A percentile compares a stretch with the other conserved stretches of the same genome.
These are phyloP conservation scores for Sclerotinia subarctica DNA, from an alignment of 2,329 filamentous ascomycete species.

Conservation along the genomic window DNA sequence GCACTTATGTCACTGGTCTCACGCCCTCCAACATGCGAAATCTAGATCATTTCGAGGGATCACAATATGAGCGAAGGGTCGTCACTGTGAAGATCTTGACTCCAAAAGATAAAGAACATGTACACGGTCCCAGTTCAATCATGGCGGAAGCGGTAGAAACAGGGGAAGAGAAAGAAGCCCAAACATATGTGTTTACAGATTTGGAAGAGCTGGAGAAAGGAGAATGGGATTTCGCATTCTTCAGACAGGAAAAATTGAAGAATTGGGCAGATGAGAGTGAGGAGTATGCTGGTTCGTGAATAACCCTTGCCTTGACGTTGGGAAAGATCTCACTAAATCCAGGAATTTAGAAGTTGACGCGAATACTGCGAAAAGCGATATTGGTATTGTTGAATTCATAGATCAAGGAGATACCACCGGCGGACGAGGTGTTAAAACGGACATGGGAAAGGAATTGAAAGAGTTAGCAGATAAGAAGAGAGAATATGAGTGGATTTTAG, in stretches of 20 bases:
- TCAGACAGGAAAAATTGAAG: conserved; percentile 69
- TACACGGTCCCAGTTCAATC: background rate
- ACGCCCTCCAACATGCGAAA: conserved; percentile 72
- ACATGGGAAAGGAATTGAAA: background rate
- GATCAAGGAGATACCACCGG: conserved; percentile 14
- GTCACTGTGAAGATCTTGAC: conserved; percentile 51
- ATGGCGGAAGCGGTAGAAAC: conserved; percentile 23
- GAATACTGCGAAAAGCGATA: background rate
- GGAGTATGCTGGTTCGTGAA: conserved; percentile 31
- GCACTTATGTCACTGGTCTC: conserved; percentile 73
- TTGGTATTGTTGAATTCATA: background rate
- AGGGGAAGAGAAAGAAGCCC: conserved; percentile 39
- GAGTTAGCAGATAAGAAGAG: background rate
- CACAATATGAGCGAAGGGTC: conserved; percentile 61
- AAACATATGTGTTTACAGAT: conserved; percentile 63
- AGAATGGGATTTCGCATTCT: conserved; percentile 89
- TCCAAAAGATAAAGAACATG: background rate
- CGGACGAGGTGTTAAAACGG: conserved; percentile 11
- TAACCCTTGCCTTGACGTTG: background rate
- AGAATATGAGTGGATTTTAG: background rate
- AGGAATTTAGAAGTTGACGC: conserved; percentile 13
- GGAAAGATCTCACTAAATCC: conserved; percentile 1
- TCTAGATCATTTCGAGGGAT: conserved; percentile 80
- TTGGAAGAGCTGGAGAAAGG: conserved; percentile 57
- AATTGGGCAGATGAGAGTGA: conserved; percentile 41